A percentile compares a stretch with the other conserved stretches of the same genome.
Conservation (phyloP, 441 rosid species). For the Breynia disticha region DNA sequence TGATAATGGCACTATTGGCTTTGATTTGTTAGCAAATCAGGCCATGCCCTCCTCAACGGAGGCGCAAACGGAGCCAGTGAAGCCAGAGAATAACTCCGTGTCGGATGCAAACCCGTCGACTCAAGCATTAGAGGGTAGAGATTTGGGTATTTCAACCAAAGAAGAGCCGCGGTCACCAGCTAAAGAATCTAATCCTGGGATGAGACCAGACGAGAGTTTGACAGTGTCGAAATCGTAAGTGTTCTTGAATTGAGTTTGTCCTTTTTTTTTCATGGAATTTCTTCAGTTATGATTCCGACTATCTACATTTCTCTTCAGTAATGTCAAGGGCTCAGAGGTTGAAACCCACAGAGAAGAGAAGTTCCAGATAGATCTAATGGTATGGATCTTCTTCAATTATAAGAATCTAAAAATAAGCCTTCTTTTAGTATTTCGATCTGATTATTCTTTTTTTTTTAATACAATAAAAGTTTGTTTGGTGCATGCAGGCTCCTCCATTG, state of each 20-base stretch:
- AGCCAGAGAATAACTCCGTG: slow-evolving; percentile 25
- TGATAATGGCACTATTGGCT: slow-evolving; percentile 33
- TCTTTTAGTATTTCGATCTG: not conserved
- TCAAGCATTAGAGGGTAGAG: slow-evolving; percentile 38
- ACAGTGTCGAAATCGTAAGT: slow-evolving; percentile 46
- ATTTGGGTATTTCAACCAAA: slow-evolving; percentile 22
- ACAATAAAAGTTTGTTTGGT: slow-evolving; percentile 3
- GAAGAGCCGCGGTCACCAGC: slow-evolving; percentile 55
- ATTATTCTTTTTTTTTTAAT: not conserved
- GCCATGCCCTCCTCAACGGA: slow-evolving; percentile 16
- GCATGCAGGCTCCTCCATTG: slow-evolving; percentile 51
- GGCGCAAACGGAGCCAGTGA: slow-evolving; percentile 19
- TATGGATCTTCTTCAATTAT: slow-evolving; percentile 15
- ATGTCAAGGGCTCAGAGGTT: slow-evolving; percentile 25
- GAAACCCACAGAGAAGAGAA: slow-evolving; percentile 53
- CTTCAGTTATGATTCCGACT: not conserved
- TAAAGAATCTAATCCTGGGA: slow-evolving; percentile 42
- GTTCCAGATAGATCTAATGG: slow-evolving; percentile 99
- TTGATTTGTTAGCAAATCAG: slow-evolving; percentile 23
- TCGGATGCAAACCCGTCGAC: slow-evolving; percentile 33
- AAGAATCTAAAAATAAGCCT: not conserved
- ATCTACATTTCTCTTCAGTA: slow-evolving; percentile 32
- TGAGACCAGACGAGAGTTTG: slow-evolving; percentile 36
- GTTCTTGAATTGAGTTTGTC: not conserved
- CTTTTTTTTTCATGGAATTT: not conserved